Conservation (phyloP, 495 filamentous ascomycete species). For the Melanomma pulvis-pyrius region DNA sequence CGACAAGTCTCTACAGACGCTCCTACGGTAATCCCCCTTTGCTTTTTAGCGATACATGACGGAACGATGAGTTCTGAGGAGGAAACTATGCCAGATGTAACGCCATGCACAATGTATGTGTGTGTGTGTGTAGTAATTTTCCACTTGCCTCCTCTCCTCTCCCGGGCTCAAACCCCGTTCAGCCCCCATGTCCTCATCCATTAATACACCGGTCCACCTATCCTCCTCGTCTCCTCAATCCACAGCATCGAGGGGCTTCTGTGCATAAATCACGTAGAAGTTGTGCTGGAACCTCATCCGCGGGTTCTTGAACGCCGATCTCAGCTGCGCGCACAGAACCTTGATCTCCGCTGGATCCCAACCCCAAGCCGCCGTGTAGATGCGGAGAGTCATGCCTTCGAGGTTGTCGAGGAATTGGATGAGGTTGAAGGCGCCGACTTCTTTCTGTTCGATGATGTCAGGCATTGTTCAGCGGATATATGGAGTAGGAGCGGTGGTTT, state of each 20-base stretch:
- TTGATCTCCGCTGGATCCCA: slow-evolving; percentile 58
- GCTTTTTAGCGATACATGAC: too few relatives aligned
- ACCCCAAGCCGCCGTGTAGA: slow-evolving; percentile 59
- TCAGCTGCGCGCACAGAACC: slow-evolving; percentile 55
- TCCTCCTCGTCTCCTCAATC: slow-evolving; percentile 1
- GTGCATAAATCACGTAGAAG: slow-evolving; percentile 30
- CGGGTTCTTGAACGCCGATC: slow-evolving; percentile 56
- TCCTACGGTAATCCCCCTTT: too few relatives aligned
- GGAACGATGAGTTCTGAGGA: too few relatives aligned
- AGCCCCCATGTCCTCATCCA: background rate
- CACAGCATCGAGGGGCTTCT: slow-evolving; percentile 30
- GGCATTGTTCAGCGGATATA: background rate
- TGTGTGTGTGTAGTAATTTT: too few relatives aligned
- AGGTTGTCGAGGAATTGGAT: slow-evolving; percentile 49
- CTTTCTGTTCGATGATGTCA: slow-evolving; percentile 31
- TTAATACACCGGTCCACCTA: background rate
- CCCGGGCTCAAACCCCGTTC: background rate
- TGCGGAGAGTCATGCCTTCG: slow-evolving; percentile 48
- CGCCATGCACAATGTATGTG: too few relatives aligned
- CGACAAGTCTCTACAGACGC: too few relatives aligned
- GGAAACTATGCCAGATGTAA: too few relatives aligned
- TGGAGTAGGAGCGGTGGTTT: background rate
- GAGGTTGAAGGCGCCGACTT: slow-evolving; percentile 38
- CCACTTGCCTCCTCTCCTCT: background rate
- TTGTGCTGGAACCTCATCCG: slow-evolving; percentile 48